Evolutionary conservation across 225 moss, liverwort and hornwort species (phyloP).

Genomic region (Pleurozium schreberi): DNA sequence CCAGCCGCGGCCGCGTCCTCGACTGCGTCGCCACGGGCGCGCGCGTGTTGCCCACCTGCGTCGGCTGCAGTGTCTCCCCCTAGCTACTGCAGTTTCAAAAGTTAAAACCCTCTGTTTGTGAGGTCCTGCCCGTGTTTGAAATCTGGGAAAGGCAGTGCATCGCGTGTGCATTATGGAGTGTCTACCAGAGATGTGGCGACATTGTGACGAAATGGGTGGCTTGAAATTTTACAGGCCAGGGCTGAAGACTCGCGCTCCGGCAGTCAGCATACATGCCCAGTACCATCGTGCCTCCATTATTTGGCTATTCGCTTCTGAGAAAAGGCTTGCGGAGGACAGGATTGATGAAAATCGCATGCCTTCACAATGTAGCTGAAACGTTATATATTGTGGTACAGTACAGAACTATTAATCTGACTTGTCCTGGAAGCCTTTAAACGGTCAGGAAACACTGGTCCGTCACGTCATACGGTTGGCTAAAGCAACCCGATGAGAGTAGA

Average conservation of each 20-base stretch:
- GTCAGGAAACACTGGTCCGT: neutral
- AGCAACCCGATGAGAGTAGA: neutral
- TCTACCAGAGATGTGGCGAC: neutral
- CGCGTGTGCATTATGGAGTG: neutral
- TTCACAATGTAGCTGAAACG: neutral
- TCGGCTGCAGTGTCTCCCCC: slow-evolving; percentile 54
- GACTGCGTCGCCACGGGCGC: slow-evolving; percentile 71
- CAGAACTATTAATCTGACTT: neutral
- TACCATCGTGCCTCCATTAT: neutral
- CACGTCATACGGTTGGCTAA: neutral
- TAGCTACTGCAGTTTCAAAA: neutral
- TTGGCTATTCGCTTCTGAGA: neutral
- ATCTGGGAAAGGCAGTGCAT: neutral
- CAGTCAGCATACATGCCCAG: neutral
- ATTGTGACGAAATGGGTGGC: neutral
- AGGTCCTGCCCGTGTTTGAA: neutral
- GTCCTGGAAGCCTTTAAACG: neutral
- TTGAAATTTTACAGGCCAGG: neutral
- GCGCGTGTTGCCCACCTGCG: slow-evolving; percentile 51
- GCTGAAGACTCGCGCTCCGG: neutral
- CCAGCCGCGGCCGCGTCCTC: slow-evolving; percentile 68
- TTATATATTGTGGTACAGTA: neutral
- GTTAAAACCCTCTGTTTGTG: neutral
- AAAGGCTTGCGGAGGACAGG: neutral
- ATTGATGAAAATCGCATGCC: neutral